Evolutionary conservation across 2,329 filamentous ascomycete genomes (phyloP).

Genomic region (Dryadomyces quercivorus): DNA sequence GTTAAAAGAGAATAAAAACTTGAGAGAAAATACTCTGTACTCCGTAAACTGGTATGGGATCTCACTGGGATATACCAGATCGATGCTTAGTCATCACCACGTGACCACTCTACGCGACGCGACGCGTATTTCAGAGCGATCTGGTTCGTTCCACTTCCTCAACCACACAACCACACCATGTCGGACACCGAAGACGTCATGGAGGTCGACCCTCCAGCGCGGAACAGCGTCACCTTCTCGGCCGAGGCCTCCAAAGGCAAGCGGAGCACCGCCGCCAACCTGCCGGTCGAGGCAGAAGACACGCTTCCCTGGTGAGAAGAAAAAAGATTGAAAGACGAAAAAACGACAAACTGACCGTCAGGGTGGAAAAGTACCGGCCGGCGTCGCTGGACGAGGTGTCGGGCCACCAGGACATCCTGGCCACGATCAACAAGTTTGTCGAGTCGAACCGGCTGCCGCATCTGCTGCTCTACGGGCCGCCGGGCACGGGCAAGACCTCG

Average conservation of each 20-base stretch:
- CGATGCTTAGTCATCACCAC: too few species aligned
- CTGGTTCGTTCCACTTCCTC: not conserved
- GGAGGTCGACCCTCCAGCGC: constrained; percentile 40
- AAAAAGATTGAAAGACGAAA: not conserved
- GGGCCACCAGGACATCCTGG: constrained; percentile 91
- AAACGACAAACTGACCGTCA: constrained; percentile 18
- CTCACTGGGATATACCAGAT: too few species aligned
- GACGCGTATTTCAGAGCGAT: not conserved
- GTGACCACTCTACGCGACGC: not conserved
- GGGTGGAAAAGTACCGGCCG: constrained; percentile 96
- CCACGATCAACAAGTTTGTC: constrained; percentile 96
- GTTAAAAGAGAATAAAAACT: too few species aligned
- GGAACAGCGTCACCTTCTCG: constrained; percentile 51
- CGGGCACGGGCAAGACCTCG: constrained; percentile 94
- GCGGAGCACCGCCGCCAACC: constrained; percentile 82
- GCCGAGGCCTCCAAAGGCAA: constrained; percentile 67
- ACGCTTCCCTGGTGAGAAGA: constrained; percentile 69
- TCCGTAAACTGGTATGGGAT: too few species aligned
- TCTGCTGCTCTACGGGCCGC: constrained; percentile 90
- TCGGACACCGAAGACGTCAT: constrained; percentile 50
- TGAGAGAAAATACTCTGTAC: too few species aligned
- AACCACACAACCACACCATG: constrained; percentile 25
- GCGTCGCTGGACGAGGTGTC: constrained; percentile 83
- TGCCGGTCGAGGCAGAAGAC: constrained; percentile 89
- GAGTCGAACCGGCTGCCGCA: constrained; percentile 90